Percentiles rank a stretch among this genome's conserved stretches.
phyloP scores from a whole-genome alignment of 2,329 filamentous ascomycete species.

The Colletotrichum truncatum region DNA sequence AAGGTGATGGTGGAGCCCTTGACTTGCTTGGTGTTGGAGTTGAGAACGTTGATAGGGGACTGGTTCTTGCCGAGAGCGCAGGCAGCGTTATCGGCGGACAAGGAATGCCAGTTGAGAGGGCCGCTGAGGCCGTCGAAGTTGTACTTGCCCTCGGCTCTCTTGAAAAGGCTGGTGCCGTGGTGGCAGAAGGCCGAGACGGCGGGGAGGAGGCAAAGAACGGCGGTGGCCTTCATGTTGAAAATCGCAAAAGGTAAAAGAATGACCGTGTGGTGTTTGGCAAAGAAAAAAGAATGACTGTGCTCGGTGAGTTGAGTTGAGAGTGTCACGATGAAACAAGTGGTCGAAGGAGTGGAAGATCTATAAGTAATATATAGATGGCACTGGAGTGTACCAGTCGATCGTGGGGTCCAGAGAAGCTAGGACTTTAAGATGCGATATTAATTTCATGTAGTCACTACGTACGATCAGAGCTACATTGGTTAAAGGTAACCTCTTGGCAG shows the following conservation, averaged over 20 bases:
- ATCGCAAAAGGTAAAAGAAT: not conserved
- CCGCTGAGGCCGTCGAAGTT: conserved; percentile 53
- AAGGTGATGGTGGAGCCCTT: conserved; percentile 43
- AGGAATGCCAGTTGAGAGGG: conserved; percentile 61
- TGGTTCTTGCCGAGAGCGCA: conserved; percentile 61
- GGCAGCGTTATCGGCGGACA: conserved; percentile 53
- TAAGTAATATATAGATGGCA: conserved; percentile 18
- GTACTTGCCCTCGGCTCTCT: conserved; percentile 40
- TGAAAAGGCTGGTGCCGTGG: conserved; percentile 47
- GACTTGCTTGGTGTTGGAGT: conserved; percentile 31
- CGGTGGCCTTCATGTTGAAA: conserved; percentile 33
- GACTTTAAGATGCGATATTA: conserved; percentile 13
- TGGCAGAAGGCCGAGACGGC: conserved; percentile 38
- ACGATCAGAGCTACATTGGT: conserved; percentile 7
- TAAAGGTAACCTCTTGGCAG: conserved; percentile 15
- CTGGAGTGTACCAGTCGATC: conserved; percentile 5
- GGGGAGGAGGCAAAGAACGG: conserved; percentile 31
- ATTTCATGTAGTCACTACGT: conserved; percentile 20
- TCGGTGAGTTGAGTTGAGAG: not conserved
- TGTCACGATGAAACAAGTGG: not conserved
- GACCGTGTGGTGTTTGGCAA: not conserved
- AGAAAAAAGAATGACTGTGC: conserved; percentile 11
- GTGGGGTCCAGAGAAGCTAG: conserved; percentile 4
- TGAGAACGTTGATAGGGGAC: conserved; percentile 64
- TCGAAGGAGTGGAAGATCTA: conserved; percentile 5